phyloP scores from a whole-genome alignment of 805 yeast genomes.

The Cyberlindnera sargentensis region DNA sequence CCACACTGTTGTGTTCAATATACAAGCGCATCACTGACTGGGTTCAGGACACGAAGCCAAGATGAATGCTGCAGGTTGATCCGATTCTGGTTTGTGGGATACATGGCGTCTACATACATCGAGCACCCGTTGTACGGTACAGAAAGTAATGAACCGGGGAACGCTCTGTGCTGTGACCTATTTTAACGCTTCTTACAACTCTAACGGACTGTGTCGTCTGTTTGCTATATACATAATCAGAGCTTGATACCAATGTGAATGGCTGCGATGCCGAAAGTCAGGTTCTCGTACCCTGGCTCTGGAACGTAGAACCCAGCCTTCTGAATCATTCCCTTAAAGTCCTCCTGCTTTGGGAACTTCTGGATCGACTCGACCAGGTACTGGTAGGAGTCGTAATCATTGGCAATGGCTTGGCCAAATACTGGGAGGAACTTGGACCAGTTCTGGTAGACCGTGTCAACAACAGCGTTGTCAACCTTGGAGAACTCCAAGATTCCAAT shows the following conservation, averaged over 20 bases:
- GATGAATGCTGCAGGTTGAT: no score
- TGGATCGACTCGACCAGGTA: constrained; percentile 92
- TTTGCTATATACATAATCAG: constrained; percentile 25
- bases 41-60: no score
- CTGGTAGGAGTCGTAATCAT: constrained; percentile 94
- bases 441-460: constrained; percentile 74
- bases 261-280: constrained; percentile 93
- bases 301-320: constrained; percentile 93
- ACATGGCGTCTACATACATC: no score
- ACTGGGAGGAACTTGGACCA: constrained; percentile 87
- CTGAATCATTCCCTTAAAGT: constrained; percentile 84
- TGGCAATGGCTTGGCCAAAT: constrained; percentile 93
- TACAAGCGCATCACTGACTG: no score
- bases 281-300: constrained; percentile 85
- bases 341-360: constrained; percentile 87
- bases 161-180: no score
- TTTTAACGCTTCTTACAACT: no score
- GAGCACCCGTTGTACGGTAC: no score
- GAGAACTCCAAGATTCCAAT: constrained; percentile 95
- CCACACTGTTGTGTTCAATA: no score
- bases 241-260: constrained; percentile 93
- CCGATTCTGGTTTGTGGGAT: no score
- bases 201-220: no score
- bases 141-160: no score
- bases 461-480: constrained; percentile 73